Base-by-base conservation (phyloP, 768 basidiomycete species). In the Lactarius pseudohatsudake region DNA sequence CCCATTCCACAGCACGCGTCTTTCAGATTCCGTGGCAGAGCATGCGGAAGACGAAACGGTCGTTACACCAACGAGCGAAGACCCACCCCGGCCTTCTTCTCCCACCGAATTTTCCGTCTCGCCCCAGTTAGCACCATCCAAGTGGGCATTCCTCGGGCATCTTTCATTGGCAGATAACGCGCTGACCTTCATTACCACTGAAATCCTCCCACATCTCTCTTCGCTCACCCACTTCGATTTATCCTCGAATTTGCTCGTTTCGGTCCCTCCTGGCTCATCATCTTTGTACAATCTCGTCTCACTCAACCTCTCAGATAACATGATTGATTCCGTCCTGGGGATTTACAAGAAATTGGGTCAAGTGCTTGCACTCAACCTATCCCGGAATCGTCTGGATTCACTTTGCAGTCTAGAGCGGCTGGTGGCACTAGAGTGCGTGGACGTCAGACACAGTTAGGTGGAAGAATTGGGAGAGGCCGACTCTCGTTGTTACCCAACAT, bases 221-320 rank as follows among this genome's bases (percentile, higher is more conserved):
- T 84, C 89, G 6, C 77, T 98, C 50, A 89, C 89, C 0, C 86
- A 92, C 74, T 85, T 96, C 68, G 93, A 96, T 76, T 84, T 96
- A 50, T 95, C 94, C 22, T 91, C 91, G 47, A 97, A 97, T 75
- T 85, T 98, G 20, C 85, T 98, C 56, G 87, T 95, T 50, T 90
- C 92, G 59, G 77, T 86, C 62, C 91, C 91, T 0, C 76, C 88
- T 1, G 90, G 89, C 26, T 82, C 96, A 38, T 83, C 86, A 18
- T 74, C 80, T 8, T 84, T 99, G 26, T 85, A 88, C 72, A 90
- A 88, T 69, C 90, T 99, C 61, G 77, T 86, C 62, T 92, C 91
- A n/a, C 88, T 99, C 71, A 96, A 97, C 77, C 85, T 99, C n/a
- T 83, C 92, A 18, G 91, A 96, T 76, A 99, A 99, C 79, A 93